A percentile compares a stretch with the other conserved stretches of the same genome.
Conservation (phyloP, 179 eudicot genomes). For the Beta macrorhiza region DNA sequence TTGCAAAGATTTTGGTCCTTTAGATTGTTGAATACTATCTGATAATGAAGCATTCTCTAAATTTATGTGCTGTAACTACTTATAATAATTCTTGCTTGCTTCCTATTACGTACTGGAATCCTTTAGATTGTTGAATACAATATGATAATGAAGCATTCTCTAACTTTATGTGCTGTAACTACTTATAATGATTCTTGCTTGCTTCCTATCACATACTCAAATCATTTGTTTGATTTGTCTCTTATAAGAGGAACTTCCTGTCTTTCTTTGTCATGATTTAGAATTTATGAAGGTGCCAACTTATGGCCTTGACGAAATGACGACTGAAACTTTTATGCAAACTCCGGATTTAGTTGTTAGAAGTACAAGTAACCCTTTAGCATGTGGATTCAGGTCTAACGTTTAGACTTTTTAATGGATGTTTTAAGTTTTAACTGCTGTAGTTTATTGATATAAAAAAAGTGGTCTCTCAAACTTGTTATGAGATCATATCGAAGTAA, state of each 20-base stretch:
- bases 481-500: not conserved
- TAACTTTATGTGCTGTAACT: not conserved
- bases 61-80: too few relatives aligned
- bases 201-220: not conserved
- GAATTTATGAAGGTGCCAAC: not conserved
- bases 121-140: not conserved
- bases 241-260: not conserved
- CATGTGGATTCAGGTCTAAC: not conserved
- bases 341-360: not conserved
- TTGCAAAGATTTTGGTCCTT: not conserved
- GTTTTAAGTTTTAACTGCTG: conserved; percentile 9
- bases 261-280: not conserved
- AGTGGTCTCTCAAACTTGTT: too few relatives aligned
- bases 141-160: not conserved
- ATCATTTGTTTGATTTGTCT: not conserved
- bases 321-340: not conserved
- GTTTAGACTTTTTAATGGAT: not conserved
- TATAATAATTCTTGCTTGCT: too few relatives aligned
- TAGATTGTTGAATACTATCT: not conserved
- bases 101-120: not conserved
- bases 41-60: not conserved
- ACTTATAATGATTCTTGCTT: not conserved
- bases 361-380: not conserved
- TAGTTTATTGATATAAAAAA: too few relatives aligned
- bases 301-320: not conserved